Percentiles rank a stretch among this genome's conserved stretches.
phyloP scores from a whole-genome alignment of 1,284 basidiomycete genomes.

The Cutaneotrichosporon cyanovorans region DNA sequence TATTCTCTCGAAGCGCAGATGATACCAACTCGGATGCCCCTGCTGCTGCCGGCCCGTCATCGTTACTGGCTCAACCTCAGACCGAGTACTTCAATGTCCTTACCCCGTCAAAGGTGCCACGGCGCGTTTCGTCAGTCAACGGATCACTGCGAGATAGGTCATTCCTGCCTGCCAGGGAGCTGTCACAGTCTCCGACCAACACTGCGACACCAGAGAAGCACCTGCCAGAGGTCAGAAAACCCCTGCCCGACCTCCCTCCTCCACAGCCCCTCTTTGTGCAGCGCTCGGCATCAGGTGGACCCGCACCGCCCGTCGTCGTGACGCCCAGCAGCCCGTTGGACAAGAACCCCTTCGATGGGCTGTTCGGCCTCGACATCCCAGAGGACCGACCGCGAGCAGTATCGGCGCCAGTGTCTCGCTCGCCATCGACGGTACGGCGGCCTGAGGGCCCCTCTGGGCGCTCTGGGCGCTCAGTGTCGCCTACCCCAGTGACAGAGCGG shows the following conservation, averaged over 20 bases:
- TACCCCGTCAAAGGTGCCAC: constrained; percentile 13
- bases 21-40: too few relatives aligned
- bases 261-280: neutral
- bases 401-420: constrained; percentile 18
- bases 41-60: too few relatives aligned
- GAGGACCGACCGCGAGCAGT: constrained; percentile 4
- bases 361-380: constrained; percentile 4
- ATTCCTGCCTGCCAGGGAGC: neutral
- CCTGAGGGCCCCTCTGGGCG: too few relatives aligned
- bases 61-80: too few relatives aligned
- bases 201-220: constrained; percentile 7
- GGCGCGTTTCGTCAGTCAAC: constrained; percentile 12
- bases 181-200: neutral
- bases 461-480: neutral
- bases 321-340: constrained; percentile 33
- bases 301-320: constrained; percentile 23
- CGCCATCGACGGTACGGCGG: neutral
- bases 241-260: neutral
- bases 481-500: neutral
- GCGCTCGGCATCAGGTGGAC: neutral
- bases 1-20: constrained; percentile 25
- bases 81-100: constrained; percentile 1
- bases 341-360: constrained; percentile 9
- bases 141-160: neutral
- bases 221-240: constrained; percentile 8